These are phyloP conservation scores for Phaeosphaeria sp. DNA, from an alignment of 2,329 filamentous ascomycete species.

Conservation along the genomic window DNA sequence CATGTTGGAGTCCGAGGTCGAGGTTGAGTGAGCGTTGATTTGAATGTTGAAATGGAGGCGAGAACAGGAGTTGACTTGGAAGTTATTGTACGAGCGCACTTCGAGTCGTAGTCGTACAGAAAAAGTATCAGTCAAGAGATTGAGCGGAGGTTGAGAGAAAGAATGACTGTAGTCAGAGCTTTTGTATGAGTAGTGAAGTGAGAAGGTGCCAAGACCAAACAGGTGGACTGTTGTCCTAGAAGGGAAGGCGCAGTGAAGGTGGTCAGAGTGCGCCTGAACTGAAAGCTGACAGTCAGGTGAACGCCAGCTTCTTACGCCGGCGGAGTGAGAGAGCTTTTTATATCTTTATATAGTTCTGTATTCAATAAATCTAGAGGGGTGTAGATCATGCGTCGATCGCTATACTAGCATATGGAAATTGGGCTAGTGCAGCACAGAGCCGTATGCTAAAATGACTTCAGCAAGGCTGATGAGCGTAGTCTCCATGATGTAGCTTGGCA, in stretches of 20 bases:
- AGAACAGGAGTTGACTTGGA: not conserved
- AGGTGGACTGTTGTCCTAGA: not conserved
- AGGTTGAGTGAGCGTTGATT: not conserved
- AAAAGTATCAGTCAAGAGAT: not conserved
- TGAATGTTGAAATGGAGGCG: not conserved
- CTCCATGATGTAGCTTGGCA: not conserved
- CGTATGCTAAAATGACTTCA: not conserved
- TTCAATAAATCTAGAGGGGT: too few relatives aligned
- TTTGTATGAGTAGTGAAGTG: not conserved
- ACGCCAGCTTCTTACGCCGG: too few relatives aligned
- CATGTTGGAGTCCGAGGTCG: not conserved
- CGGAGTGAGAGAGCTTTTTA: not conserved
- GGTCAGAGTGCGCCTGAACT: not conserved
- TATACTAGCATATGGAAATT: not conserved
- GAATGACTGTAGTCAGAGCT: not conserved
- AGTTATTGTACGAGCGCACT: not conserved
- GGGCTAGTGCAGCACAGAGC: not conserved
- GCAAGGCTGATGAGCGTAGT: not conserved
- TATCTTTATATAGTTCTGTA: too few relatives aligned
- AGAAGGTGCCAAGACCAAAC: not conserved
- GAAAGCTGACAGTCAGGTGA: not conserved
- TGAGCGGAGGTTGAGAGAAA: not conserved
- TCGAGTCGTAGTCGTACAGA: not conserved
- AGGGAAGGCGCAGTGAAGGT: not conserved
- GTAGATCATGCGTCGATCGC: slow-evolving; percentile 6